These are phyloP conservation scores for Amylocarpus encephaloides DNA, from an alignment of 2,329 filamentous ascomycete genomes.

Conservation along the genomic window DNA sequence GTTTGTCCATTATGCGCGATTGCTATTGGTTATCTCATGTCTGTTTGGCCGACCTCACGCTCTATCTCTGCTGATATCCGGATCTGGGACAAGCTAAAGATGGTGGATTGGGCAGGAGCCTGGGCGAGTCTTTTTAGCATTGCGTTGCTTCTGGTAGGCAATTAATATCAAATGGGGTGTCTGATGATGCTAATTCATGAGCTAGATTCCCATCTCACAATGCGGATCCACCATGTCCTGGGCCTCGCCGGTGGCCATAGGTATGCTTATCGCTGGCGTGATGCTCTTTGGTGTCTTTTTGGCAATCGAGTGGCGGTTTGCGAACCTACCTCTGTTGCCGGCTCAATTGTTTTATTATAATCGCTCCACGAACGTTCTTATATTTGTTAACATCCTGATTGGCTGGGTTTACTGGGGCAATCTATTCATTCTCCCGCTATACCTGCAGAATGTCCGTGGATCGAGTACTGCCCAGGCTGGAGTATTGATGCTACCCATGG, in stretches of 20 bases:
- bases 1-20: constrained; percentile 15
- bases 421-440: constrained; percentile 8
- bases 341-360: constrained; percentile 6
- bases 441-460: constrained; percentile 7
- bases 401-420: constrained; percentile 10
- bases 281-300: constrained; percentile 36
- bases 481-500: constrained; percentile 9
- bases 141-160: too few species aligned
- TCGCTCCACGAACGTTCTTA: constrained; percentile 7
- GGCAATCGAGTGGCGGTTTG: constrained; percentile 36
- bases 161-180: too few species aligned
- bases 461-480: constrained; percentile 1
- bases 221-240: constrained; percentile 7
- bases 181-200: too few species aligned
- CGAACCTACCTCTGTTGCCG: not conserved
- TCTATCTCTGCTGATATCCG: too few species aligned
- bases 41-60: too few species aligned
- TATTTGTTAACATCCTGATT: not conserved
- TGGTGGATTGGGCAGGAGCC: constrained; percentile 25
- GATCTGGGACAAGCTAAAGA: too few species aligned
- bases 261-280: constrained; percentile 26
- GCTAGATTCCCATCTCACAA: constrained; percentile 3
- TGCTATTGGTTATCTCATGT: too few species aligned
- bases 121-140: too few species aligned
- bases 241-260: not conserved